These are phyloP conservation scores for Verticillium tricorpus DNA, from an alignment of 2,329 filamentous ascomycete species.

Conservation along the genomic window DNA sequence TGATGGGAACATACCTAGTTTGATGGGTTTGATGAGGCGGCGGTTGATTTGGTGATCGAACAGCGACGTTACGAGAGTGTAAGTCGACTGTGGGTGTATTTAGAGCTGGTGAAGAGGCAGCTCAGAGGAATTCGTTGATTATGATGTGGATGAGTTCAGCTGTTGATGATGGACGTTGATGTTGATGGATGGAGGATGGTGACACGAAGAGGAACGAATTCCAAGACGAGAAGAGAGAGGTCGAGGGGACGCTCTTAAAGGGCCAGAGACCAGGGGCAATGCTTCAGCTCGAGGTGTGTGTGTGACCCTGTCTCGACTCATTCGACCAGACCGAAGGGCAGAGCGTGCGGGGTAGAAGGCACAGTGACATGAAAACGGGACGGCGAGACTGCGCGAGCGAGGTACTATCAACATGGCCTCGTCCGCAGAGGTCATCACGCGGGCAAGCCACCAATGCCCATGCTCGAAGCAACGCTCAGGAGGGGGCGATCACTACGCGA, in stretches of 20 bases:
- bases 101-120: not conserved
- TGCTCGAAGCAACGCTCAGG: not conserved
- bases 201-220: not conserved
- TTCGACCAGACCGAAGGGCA: not conserved
- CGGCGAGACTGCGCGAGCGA: not conserved
- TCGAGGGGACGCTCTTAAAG: constrained; percentile 8
- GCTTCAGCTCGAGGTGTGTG: constrained; percentile 3
- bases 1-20: not conserved
- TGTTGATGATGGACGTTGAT: not conserved
- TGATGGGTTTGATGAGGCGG: not conserved
- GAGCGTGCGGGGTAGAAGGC: constrained; percentile 13
- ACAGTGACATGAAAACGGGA: not conserved
- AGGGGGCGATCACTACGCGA: not conserved
- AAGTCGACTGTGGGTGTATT: not conserved
- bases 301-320: not conserved
- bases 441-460: constrained; percentile 8
- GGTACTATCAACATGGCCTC: not conserved
- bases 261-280: constrained; percentile 8
- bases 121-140: not conserved
- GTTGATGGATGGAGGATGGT: not conserved
- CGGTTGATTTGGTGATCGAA: not conserved
- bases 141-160: not conserved
- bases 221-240: not conserved
- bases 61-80: not conserved
- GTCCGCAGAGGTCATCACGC: constrained; percentile 10